Evolutionary conservation across 2,329 filamentous ascomycete genomes (phyloP), one percentile per base, ranked within the genome.

Genomic region (Fusarium lyarnte): DNA sequence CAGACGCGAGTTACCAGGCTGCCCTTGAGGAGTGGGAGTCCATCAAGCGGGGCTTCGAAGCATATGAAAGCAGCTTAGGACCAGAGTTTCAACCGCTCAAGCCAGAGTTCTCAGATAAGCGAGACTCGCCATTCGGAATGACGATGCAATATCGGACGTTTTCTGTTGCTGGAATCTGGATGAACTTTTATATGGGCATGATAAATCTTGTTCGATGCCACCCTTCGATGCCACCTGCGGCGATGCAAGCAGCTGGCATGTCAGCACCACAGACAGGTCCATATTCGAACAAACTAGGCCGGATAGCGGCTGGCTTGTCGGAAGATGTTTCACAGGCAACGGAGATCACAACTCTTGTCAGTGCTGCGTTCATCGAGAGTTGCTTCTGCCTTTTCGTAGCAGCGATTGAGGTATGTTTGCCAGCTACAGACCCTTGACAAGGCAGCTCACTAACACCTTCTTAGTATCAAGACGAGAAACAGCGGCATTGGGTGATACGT

Each of bases 161-260:
- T 79, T 91, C 92, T n/a, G 92, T 98, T 70, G 93, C 93, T 6
- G 92, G 93, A 38, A 87, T 98, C 27, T 97, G 94, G 94, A 90
- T 93, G 78, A 92, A 95, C 72, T 95, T 93, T 80, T 93, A 97
- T 81, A 93, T 95, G 86, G 91, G 92, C 1, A 87, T 94, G 51
- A 95, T 98, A 63, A 87, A 95, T 59, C 87, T 96, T n/a, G 86
- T 95, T 66, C 89, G 96, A 38, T 87, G 91, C 2, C 95, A 98
- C 74, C 96, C 96, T 0, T 89, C 89, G 29, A 98, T 98, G 94
- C 95, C 95, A 2, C 94, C 95, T 0, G 91, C 95, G 13, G 93
- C 94, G 39, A 94, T 97, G 89, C 89, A 94, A 76, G 94, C 96
- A 6, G 94, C 94, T 1, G 92, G 92, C 12, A 87, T 97, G 71